Conservation (phyloP, 108 stramenopile genomes). For the Nannochloropsis salina region DNA sequence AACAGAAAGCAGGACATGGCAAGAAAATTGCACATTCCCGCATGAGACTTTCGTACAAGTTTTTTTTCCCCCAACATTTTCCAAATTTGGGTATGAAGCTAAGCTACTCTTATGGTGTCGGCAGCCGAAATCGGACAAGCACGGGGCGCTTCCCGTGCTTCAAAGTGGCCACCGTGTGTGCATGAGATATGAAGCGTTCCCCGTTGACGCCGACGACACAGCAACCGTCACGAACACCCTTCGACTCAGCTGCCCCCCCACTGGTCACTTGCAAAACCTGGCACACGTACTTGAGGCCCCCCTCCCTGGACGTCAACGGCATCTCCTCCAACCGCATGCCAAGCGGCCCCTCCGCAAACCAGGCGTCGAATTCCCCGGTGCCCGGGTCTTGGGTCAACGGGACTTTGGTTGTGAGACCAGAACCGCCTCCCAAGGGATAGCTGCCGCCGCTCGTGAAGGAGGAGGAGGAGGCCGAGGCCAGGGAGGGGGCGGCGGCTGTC, state of each 20-base stretch:
- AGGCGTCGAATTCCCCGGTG: slow-evolving; percentile 37
- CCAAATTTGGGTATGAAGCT: too few species aligned
- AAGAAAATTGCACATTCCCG: too few species aligned
- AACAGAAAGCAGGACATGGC: too few species aligned
- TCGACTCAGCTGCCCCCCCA: slow-evolving; percentile 10
- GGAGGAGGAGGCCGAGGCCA: not conserved
- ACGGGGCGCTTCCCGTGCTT: slow-evolving; percentile 47
- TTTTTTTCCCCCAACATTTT: too few species aligned
- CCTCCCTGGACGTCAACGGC: slow-evolving; percentile 22
- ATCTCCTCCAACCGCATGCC: slow-evolving; percentile 51
- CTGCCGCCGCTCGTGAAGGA: not conserved
- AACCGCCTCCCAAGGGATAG: not conserved
- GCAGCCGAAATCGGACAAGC: slow-evolving; percentile 36
- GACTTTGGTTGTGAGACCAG: not conserved
- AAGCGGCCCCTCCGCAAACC: slow-evolving; percentile 41
- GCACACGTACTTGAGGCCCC: not conserved
- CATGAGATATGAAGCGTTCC: slow-evolving; percentile 51
- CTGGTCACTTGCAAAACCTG: not conserved
- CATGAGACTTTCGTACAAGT: too few species aligned
- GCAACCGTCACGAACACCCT: slow-evolving; percentile 36
- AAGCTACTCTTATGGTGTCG: not conserved
- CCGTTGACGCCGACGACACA: slow-evolving; percentile 48
- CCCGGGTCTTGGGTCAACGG: not conserved
- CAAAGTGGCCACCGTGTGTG: slow-evolving; percentile 54
- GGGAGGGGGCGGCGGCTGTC: not conserved